phyloP scores from a whole-genome alignment of 2,329 filamentous ascomycete genomes.

The Colletotrichum somersetense region DNA sequence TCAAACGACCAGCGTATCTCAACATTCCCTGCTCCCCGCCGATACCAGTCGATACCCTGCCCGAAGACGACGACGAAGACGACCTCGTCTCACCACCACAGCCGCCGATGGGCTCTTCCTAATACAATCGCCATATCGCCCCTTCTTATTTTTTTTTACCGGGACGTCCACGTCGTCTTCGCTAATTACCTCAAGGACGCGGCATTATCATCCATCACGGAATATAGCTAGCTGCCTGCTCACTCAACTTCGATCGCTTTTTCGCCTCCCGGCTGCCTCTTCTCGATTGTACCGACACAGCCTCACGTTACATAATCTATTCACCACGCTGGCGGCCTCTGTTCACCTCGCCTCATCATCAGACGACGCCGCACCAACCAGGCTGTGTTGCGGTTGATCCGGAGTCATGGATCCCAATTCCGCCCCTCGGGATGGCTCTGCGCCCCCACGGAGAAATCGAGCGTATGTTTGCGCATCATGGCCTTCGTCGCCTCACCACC shows the following conservation, averaged over 20 bases:
- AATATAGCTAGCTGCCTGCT: neutral
- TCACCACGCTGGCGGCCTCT: constrained; percentile 25
- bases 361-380: constrained; percentile 26
- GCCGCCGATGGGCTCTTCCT: constrained; percentile 8
- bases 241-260: constrained; percentile 15
- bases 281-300: constrained; percentile 21
- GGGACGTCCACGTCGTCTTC: constrained; percentile 14
- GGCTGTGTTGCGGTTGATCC: constrained; percentile 28
- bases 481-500: neutral
- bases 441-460: constrained; percentile 49
- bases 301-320: constrained; percentile 20
- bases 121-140: constrained; percentile 1
- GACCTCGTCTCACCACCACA: constrained; percentile 19
- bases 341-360: constrained; percentile 17
- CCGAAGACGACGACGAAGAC: constrained; percentile 7
- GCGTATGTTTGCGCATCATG: constrained; percentile 51
- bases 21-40: neutral
- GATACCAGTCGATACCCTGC: neutral
- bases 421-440: constrained; percentile 35
- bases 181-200: neutral
- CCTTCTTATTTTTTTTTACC: neutral
- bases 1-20: neutral
- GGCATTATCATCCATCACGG: neutral
- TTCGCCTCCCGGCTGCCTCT: constrained; percentile 37
- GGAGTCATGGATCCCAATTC: constrained; percentile 35